Evolutionary conservation across 2,329 filamentous ascomycete genomes (phyloP), one percentile per base, ranked within the genome.

Genomic region (Pezicula carpinea): DNA sequence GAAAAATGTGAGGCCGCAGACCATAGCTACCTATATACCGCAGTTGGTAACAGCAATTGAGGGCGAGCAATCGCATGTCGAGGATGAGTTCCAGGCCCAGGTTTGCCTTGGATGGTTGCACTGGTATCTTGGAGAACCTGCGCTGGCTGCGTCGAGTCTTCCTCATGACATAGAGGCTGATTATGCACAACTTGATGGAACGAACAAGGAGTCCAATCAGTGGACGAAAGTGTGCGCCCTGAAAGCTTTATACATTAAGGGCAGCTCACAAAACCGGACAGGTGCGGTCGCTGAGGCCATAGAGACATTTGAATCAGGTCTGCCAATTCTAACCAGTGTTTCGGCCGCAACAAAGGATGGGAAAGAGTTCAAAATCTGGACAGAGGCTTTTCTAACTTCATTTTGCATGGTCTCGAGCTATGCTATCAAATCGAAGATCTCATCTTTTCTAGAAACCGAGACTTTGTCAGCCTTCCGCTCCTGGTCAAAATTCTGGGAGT

Each of bases 61-160:
- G 6, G 71, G 73, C 44, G 83, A 84, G 58, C 68, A 71, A 5
- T 62, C 61, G 6, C 67, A 74, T 53, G 64, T 66, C 11, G 76
- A 84, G 62, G 82, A 85, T 56, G 73, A 68, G 45, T 85, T 92
- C 56, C 89, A 96, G 66, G 91, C 89, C 26, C 83, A 82, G 51
- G 83, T 93, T 43, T 93, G 89, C 65, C 66, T 92, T 38, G 90
- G 84, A 46, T 95, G 90, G 87, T 74, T 96, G 58, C 82, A 95
- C 61, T 95, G 87, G 81, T 79, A 82, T 7, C 67, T 85, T 44
- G 82, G 80, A 29, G 85, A 95, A 56, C 86, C 86, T 53, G 72
- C 70, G 1, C 64, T 80, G 35, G 83, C 85, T 32, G 67, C 79
- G 35, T 69, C 70, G 31, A 77, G 73, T 47, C 70, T 95, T 13